These are phyloP conservation scores for Fusarium cyanostomum DNA, from an alignment of 2,329 filamentous ascomycete species.

Conservation along the genomic window DNA sequence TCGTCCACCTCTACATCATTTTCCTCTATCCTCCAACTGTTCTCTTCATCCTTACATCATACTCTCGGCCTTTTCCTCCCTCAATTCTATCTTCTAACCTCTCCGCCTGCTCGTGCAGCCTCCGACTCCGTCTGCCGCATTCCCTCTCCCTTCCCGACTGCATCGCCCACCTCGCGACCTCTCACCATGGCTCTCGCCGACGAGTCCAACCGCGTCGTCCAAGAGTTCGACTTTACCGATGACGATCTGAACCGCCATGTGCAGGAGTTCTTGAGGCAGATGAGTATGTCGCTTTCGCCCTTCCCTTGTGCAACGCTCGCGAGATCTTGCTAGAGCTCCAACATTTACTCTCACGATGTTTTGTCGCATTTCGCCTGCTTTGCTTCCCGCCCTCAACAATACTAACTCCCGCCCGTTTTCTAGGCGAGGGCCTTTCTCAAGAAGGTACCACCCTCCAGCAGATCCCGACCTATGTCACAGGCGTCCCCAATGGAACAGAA, in stretches of 20 bases:
- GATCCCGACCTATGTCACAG: conserved; percentile 96
- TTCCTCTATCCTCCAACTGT: conserved; percentile 42
- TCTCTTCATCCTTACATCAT: conserved; percentile 15
- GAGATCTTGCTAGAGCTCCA: conserved; percentile 3
- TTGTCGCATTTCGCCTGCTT: conserved; percentile 14
- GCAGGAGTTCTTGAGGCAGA: conserved; percentile 85
- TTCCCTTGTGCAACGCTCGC: conserved; percentile 7
- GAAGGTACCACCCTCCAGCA: conserved; percentile 88
- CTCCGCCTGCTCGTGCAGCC: conserved; percentile 45
- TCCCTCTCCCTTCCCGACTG: conserved; percentile 62
- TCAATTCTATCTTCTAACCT: conserved; percentile 31
- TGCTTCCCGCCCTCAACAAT: conserved; percentile 13
- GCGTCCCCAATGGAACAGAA: conserved; percentile 95
- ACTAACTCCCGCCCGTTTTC: conserved; percentile 21
- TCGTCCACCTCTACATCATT: conserved; percentile 32
- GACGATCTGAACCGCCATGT: conserved; percentile 83
- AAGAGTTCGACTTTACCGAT: conserved; percentile 85
- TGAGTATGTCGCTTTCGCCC: conserved; percentile 62
- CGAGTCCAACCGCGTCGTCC: conserved; percentile 82
- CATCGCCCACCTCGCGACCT: conserved; percentile 63
- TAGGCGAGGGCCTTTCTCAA: conserved; percentile 82
- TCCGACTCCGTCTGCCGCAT: conserved; percentile 64
- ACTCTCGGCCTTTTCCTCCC: conserved; percentile 20
- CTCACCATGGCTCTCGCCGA: conserved; percentile 70
- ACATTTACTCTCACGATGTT: conserved; percentile 11